Base-by-base conservation (phyloP, 2,329 filamentous ascomycete species). In the Alternaria ventricosa region DNA sequence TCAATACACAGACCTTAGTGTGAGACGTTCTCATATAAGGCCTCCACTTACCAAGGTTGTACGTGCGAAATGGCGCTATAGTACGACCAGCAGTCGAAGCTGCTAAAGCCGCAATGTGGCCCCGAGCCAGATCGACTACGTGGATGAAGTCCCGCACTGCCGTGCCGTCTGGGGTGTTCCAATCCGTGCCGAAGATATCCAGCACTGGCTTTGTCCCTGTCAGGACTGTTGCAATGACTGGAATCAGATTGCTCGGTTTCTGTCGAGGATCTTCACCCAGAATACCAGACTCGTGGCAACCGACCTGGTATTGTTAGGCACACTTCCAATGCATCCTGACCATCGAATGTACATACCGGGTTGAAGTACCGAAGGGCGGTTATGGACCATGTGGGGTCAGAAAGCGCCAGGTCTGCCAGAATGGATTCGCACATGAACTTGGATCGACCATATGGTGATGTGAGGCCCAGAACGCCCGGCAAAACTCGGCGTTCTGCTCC, bases 401-500 rank as follows among this genome's bases (percentile, higher is more conserved):
- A 85, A 18, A 82, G 79, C 13, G 87, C 88, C 44, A 89, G 78
- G 72, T 91, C 89, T 13, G 87, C 86, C 13, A 91, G 79, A 50
- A 91, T 90, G 9, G 88, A 88, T 73, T 90, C 89, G 63, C 87
- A 88, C 79, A 91, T 88, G 82, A 87, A 90, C 76, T 91, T 91
- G 3, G 88, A 87, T 56, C 89, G 84, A 18, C 88, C 89, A 71
- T 91, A 91, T 2, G 89, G 88, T 69, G 87, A 89, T 13, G 88
- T 89, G 62, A 90, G 83, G 10, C 88, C 87, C 15, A 84, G 81
- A 30, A 83, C 85, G 12, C 87, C 87, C 12, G 84, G 81, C 43
- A 83, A 74, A 28, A 82, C 78, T 11, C 76, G 75, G 28, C 78
- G 80, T 55, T 84, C 78, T 3, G 78, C 55, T 6, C 84, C 85